These are phyloP conservation scores for Hypericum androsaemum DNA, from an alignment of 345 rosid species.

Conservation along the genomic window DNA sequence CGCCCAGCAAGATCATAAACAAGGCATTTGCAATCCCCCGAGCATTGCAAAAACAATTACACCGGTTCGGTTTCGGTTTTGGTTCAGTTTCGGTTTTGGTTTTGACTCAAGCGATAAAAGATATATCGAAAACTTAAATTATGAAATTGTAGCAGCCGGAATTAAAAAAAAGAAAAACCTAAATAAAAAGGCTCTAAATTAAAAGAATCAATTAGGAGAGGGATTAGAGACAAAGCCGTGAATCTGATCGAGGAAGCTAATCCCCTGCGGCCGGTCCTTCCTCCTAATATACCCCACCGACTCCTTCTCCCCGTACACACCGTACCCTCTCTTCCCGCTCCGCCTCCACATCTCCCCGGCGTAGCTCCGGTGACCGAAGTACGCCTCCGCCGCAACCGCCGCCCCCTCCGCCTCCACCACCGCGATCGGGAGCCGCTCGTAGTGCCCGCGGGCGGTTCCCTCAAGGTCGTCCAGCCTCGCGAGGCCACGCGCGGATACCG, in stretches of 20 bases:
- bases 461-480: conserved; percentile 63
- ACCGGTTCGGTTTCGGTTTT: no score
- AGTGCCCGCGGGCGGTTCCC: conserved; percentile 56
- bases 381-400: conserved; percentile 37
- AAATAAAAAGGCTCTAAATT: no score
- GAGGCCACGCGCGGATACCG: conserved; percentile 48
- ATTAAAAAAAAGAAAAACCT: no score
- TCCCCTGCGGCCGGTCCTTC: conserved; percentile 53
- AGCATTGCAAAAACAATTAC: no score
- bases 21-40: no score
- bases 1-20: no score
- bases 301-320: conserved; percentile 46
- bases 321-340: conserved; percentile 35
- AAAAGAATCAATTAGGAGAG: no score
- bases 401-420: conserved; percentile 11
- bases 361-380: conserved; percentile 52
- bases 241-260: conserved; percentile 63
- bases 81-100: no score
- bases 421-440: conserved; percentile 38
- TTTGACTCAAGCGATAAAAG: no score
- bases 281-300: conserved; percentile 64
- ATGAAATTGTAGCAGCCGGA: no score
- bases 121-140: no score
- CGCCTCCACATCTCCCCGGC: conserved; percentile 54
- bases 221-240: conserved; percentile 31